Evolutionary conservation across 495 filamentous ascomycete genomes (phyloP).

Genomic region (Hypoxylon subgilvum): DNA sequence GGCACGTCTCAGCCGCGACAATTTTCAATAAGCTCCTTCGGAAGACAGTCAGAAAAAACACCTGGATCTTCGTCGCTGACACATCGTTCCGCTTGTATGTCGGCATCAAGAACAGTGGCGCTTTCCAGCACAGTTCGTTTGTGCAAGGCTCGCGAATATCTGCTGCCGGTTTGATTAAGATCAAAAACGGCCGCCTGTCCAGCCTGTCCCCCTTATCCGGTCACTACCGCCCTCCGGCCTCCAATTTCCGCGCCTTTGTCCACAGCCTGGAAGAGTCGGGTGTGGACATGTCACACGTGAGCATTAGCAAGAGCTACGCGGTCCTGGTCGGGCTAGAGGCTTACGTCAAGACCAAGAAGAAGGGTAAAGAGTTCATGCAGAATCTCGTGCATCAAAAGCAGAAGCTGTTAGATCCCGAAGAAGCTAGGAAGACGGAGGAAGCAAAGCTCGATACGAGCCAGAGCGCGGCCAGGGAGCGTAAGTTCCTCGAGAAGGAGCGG

Average conservation of each 20-base stretch:
- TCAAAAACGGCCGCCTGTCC: constrained; percentile 75
- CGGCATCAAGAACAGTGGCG: constrained; percentile 85
- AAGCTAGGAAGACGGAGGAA: constrained; percentile 47
- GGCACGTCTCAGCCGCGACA: constrained; percentile 69
- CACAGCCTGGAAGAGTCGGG: constrained; percentile 71
- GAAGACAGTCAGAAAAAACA: constrained; percentile 73
- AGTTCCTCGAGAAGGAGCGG: constrained; percentile 46
- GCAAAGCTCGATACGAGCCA: constrained; percentile 55
- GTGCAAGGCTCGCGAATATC: constrained; percentile 80
- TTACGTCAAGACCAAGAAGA: constrained; percentile 68
- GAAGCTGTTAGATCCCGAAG: constrained; percentile 53
- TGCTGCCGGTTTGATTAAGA: constrained; percentile 83
- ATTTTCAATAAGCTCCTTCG: constrained; percentile 75
- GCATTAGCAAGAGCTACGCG: constrained; percentile 79
- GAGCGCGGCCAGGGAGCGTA: constrained; percentile 57
- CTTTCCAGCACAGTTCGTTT: constrained; percentile 91
- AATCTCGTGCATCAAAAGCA: constrained; percentile 43
- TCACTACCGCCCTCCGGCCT: constrained; percentile 82
- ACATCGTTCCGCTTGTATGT: constrained; percentile 86
- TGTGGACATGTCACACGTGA: constrained; percentile 79
- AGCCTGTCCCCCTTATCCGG: constrained; percentile 67
- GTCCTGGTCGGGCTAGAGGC: constrained; percentile 82
- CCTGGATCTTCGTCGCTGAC: constrained; percentile 92
- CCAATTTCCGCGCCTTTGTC: constrained; percentile 82
- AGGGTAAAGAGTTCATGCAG: constrained; percentile 57